phyloP scores from a whole-genome alignment of 345 rosid genomes.

The Citrus maxima region DNA sequence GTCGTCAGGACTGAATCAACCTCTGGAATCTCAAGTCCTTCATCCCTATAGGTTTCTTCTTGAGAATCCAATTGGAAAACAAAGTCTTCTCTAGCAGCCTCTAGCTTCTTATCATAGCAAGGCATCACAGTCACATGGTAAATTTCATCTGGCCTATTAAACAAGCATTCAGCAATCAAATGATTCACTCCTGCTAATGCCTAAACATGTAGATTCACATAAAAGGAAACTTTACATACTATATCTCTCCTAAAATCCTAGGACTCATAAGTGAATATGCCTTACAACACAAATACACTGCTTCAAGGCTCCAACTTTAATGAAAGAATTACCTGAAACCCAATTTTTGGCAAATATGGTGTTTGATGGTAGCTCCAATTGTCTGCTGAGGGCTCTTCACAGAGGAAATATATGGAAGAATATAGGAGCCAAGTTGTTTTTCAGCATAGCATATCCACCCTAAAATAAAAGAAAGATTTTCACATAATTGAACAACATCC shows the following conservation, averaged over 20 bases:
- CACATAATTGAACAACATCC: not conserved
- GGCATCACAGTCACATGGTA: slow-evolving; percentile 98
- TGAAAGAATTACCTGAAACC: slow-evolving; percentile 58
- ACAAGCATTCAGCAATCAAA: slow-evolving; percentile 20
- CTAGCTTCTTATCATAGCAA: slow-evolving; percentile 96
- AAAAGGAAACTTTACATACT: not conserved
- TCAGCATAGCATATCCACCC: slow-evolving; percentile 99
- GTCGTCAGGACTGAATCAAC: slow-evolving; percentile 96
- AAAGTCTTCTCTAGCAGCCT: slow-evolving; percentile 89
- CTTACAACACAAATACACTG: not conserved
- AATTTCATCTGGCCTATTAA: slow-evolving; percentile 68
- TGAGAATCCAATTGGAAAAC: slow-evolving; percentile 48
- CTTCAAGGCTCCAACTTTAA: not conserved
- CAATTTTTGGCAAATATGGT: slow-evolving; percentile 55
- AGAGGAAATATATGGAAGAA: slow-evolving; percentile 78
- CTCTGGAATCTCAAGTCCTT: slow-evolving; percentile 43
- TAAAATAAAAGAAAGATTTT: slow-evolving; percentile 30
- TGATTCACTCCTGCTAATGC: not conserved
- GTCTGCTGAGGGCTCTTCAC: slow-evolving; percentile 97
- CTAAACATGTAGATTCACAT: not conserved
- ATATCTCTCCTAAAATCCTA: not conserved
- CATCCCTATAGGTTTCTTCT: slow-evolving; percentile 21
- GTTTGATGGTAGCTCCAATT: slow-evolving; percentile 80
- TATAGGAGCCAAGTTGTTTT: slow-evolving; percentile 78
- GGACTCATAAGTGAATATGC: not conserved